Conservation (phyloP, 129 eudicot genomes). For the Centella asiatica region DNA sequence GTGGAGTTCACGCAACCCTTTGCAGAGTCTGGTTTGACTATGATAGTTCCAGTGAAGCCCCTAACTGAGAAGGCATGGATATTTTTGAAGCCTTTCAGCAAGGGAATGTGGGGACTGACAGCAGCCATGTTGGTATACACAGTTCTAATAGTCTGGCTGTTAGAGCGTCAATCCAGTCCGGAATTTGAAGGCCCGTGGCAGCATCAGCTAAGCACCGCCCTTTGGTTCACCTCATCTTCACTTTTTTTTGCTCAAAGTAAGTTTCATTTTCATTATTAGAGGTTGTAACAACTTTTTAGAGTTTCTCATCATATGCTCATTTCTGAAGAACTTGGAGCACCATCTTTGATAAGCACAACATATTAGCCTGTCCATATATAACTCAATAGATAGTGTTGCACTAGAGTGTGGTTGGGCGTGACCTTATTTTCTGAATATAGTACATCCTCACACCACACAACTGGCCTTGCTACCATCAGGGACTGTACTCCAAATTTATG, state of each 20-base stretch:
- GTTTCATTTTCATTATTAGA: neutral
- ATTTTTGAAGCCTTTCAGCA: conserved; percentile 46
- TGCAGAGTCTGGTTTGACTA: conserved; percentile 49
- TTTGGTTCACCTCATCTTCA: conserved; percentile 36
- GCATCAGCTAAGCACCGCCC: conserved; percentile 26
- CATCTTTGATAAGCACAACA: too few relatives aligned
- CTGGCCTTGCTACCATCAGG: too few relatives aligned
- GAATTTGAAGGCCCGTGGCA: conserved; percentile 23
- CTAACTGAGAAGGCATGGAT: conserved; percentile 37
- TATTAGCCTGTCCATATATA: too few relatives aligned
- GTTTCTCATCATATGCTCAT: too few relatives aligned
- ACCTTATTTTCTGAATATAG: too few relatives aligned
- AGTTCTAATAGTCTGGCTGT: conserved; percentile 40
- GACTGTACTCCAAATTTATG: too few relatives aligned
- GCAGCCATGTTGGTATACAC: conserved; percentile 32
- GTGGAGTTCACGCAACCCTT: conserved; percentile 53
- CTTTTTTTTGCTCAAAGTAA: conserved; percentile 34
- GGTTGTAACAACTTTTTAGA: too few relatives aligned
- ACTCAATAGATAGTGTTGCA: too few relatives aligned
- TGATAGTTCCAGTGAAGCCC: conserved; percentile 37
- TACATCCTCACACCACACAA: too few relatives aligned
- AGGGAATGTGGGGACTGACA: conserved; percentile 43
- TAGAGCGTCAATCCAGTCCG: conserved; percentile 33
- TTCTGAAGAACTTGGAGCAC: too few relatives aligned
- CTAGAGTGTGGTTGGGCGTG: too few relatives aligned